Base-by-base conservation (phyloP, 2,329 filamentous ascomycete species). In the Colletotrichum acutatum region DNA sequence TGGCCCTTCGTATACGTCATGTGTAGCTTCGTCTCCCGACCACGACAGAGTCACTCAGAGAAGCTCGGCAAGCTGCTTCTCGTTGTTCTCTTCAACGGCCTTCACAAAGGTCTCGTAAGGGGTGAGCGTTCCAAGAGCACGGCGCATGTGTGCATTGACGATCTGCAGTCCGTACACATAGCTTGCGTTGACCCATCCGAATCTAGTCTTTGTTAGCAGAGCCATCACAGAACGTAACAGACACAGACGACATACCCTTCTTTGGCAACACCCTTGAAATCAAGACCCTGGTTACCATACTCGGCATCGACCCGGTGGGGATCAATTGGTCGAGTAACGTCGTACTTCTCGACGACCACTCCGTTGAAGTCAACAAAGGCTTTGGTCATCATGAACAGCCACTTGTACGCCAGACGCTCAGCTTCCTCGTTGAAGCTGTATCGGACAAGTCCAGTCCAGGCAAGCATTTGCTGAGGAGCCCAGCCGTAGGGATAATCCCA, bases 401-500 rank as follows among this genome's bases (percentile, higher is more conserved):
- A 99, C 83, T 97, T 95, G 84, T 99, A 99, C 0, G 95, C 94
- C 75, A 99, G 84, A 42, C 95, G 89, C 84, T 98, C 94, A 1
- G 95, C 95, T 74, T 98, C 95, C 28, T 96, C 94, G 32, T 93
- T 91, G 81, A 97, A 98, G 67, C 95, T 95, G 80, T 98, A 99
- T 22, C 95, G 92, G 78, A 95, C 90, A 72, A 99, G 86, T 3
- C 95, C 97, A 1, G 94, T 95, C 97, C 97, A 99, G 0, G 97
- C 96, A 54, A 99, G 90, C 85, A 99, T 98, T 86, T 99, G 97
- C 86, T 99, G 97, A 37, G 97, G 97, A 68, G 97, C 97, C 97
- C 97, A 99, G 72, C 97, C 97, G 80, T 97, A 98, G 0, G 97
- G 97, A 81, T 95, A 98, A 82, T 99, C 97, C 97, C 97, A 99